phyloP scores from a whole-genome alignment of 495 filamentous ascomycete genomes.

The Aspergillus egyptiacus region DNA sequence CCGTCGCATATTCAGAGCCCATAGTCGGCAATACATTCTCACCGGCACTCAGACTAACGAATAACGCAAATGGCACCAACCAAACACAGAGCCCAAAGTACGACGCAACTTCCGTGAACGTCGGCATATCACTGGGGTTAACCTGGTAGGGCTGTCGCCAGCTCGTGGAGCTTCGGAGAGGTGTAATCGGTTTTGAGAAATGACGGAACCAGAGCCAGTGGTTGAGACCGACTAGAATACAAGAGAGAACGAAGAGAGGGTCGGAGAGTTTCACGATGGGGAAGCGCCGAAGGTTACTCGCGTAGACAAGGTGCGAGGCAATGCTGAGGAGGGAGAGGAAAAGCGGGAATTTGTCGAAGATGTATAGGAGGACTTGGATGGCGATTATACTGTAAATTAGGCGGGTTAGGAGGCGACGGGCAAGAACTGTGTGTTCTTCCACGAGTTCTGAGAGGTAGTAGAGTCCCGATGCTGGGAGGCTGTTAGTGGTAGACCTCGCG shows the following conservation, averaged over 20 bases:
- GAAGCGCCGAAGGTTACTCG: slow-evolving; percentile 82
- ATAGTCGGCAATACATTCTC: slow-evolving; percentile 94
- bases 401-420: slow-evolving; percentile 73
- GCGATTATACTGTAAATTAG: slow-evolving; percentile 81
- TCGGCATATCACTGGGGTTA: slow-evolving; percentile 54
- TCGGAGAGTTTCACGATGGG: slow-evolving; percentile 85
- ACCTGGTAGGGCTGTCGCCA: slow-evolving; percentile 55
- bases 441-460: slow-evolving; percentile 98
- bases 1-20: slow-evolving; percentile 60
- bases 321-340: slow-evolving; percentile 67
- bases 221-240: slow-evolving; percentile 80
- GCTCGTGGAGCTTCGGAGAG: slow-evolving; percentile 22
- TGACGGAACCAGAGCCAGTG: slow-evolving; percentile 96
- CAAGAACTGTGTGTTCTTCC: slow-evolving; percentile 91
- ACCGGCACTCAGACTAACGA: slow-evolving; percentile 84
- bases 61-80: slow-evolving; percentile 92
- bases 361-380: slow-evolving; percentile 64
- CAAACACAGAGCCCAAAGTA: slow-evolving; percentile 97
- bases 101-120: slow-evolving; percentile 89
- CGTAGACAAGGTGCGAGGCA: slow-evolving; percentile 77
- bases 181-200: slow-evolving; percentile 59
- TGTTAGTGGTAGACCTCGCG: slow-evolving; percentile 3
- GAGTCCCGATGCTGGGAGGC: slow-evolving; percentile 71
- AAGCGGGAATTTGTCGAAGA: slow-evolving; percentile 82
- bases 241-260: slow-evolving; percentile 80